Conservation (phyloP, 805 yeast genomes). For the Saturnispora galanensis region DNA sequence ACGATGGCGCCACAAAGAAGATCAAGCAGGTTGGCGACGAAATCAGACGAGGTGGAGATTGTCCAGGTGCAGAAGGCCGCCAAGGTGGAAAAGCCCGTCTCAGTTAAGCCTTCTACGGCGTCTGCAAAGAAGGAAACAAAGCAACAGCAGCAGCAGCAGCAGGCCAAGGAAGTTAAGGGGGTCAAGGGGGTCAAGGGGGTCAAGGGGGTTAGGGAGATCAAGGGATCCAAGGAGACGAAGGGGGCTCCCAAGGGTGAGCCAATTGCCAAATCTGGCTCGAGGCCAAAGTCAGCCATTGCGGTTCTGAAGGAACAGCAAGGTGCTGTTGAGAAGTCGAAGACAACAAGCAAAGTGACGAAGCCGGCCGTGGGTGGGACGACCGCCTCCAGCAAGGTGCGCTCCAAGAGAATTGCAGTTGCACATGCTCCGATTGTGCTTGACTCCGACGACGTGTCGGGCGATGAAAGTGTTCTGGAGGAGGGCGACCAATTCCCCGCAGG, state of each 20-base stretch:
- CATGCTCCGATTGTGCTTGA: neutral
- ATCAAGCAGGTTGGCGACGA: neutral
- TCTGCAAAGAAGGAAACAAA: too few species aligned
- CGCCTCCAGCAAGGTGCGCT: too few species aligned
- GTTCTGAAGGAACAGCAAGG: neutral
- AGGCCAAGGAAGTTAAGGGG: neutral
- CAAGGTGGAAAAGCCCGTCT: neutral
- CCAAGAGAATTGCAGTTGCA: neutral
- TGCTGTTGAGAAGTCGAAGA: neutral
- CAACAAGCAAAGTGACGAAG: neutral
- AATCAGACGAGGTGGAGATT: neutral
- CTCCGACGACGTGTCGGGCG: neutral
- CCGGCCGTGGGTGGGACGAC: neutral
- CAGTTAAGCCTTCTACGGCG: too few species aligned
- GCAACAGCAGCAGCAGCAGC: too few species aligned
- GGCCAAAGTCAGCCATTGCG: neutral
- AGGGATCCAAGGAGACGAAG: too few species aligned
- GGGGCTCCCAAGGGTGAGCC: neutral
- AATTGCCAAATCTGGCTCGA: neutral
- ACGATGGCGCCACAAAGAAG: neutral
- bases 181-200: too few species aligned
- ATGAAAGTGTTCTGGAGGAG: slow-evolving; percentile 7
- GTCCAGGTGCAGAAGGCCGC: neutral
- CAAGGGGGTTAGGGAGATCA: too few species aligned
- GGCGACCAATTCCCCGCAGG: slow-evolving; percentile 12